phyloP scores from a whole-genome alignment of 2,329 filamentous ascomycete species.

The Xylariaceae sp. region DNA sequence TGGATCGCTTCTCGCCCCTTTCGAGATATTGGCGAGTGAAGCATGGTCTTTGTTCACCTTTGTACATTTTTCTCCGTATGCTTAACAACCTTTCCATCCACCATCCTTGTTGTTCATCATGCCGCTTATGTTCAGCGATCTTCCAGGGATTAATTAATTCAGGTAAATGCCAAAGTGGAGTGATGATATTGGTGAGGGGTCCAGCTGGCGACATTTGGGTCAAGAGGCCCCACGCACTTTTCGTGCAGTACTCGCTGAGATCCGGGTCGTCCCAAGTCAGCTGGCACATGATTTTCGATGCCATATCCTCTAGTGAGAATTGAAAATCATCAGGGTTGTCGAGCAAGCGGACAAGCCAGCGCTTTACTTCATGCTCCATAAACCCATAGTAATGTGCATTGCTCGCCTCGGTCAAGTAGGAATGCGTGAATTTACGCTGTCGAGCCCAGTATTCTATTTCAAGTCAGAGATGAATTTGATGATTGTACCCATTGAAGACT shows the following conservation, averaged over 20 bases:
- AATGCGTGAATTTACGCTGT: slow-evolving; percentile 55
- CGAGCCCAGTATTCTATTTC: slow-evolving; percentile 55
- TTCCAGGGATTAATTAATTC: slow-evolving; percentile 57
- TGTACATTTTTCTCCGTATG: slow-evolving; percentile 44
- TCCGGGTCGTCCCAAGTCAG: slow-evolving; percentile 56
- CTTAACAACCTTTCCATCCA: slow-evolving; percentile 51
- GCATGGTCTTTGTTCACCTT: slow-evolving; percentile 44
- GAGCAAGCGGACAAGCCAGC: slow-evolving; percentile 53
- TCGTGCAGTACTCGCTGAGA: slow-evolving; percentile 51
- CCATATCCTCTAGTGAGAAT: slow-evolving; percentile 57
- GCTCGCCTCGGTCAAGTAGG: slow-evolving; percentile 48
- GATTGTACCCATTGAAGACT: slow-evolving; percentile 24
- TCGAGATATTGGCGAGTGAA: slow-evolving; percentile 48
- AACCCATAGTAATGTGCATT: slow-evolving; percentile 38
- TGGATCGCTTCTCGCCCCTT: slow-evolving; percentile 35
- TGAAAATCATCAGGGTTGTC: slow-evolving; percentile 54
- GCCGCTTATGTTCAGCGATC: slow-evolving; percentile 52
- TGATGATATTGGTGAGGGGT: slow-evolving; percentile 59
- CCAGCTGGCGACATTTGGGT: slow-evolving; percentile 61
- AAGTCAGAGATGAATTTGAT: slow-evolving; percentile 1
- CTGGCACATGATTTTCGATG: slow-evolving; percentile 59
- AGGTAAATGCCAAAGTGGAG: slow-evolving; percentile 57
- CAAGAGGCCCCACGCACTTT: slow-evolving; percentile 57
- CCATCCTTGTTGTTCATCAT: slow-evolving; percentile 55
- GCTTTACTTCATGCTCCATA: slow-evolving; percentile 57